Evolutionary conservation across 257 asterid species (phyloP).

Genomic region (Solanum tarijense): DNA sequence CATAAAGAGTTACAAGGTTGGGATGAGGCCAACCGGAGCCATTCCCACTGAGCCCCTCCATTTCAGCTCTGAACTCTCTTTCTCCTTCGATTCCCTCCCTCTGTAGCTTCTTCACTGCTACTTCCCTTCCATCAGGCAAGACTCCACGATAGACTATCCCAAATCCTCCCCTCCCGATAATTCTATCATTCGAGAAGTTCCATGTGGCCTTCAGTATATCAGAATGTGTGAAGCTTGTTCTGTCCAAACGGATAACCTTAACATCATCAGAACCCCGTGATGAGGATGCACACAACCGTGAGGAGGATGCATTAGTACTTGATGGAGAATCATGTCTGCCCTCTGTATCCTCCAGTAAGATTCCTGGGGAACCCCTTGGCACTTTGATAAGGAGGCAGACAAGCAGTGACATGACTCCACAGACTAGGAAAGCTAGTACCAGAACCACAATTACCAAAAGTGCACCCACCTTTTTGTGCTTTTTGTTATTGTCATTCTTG

Average conservation of each 20-base stretch:
- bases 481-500: background rate
- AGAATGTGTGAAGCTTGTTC: conserved; percentile 69
- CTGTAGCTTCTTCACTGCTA: conserved; percentile 77
- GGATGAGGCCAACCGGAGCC: conserved; percentile 88
- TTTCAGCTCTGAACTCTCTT: conserved; percentile 75
- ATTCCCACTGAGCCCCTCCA: conserved; percentile 69
- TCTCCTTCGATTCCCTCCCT: conserved; percentile 87
- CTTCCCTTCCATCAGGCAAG: conserved; percentile 68
- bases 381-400: conserved; percentile 38
- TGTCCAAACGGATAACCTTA: conserved; percentile 69
- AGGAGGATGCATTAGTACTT: conserved; percentile 33
- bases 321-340: background rate
- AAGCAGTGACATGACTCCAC: conserved; percentile 45
- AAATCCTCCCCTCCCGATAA: conserved; percentile 81
- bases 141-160: conserved; percentile 82
- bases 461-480: conserved; percentile 17
- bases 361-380: conserved; percentile 28
- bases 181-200: conserved; percentile 61
- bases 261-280: conserved; percentile 23
- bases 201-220: conserved; percentile 74
- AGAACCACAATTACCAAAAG: conserved; percentile 36
- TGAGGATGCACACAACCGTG: background rate
- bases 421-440: conserved; percentile 44
- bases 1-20: conserved; percentile 71
- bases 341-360: conserved; percentile 38